Base-by-base conservation (phyloP, 1,139 yeast genomes). In the Spencermartinsiella ligniputridi region DNA sequence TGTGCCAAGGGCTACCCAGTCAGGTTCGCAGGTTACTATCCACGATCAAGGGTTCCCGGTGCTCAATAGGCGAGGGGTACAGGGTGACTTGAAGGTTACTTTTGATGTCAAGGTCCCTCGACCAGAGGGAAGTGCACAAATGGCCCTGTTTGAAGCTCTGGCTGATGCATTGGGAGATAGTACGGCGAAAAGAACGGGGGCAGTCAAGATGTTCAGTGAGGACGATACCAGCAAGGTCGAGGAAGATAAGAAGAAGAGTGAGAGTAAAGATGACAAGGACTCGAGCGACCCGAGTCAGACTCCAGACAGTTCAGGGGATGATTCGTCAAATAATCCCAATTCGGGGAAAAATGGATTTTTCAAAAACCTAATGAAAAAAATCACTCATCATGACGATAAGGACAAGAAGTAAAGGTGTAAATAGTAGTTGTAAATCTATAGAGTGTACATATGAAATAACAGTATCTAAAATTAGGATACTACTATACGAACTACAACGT, bases 21-120 rank as follows among this genome's bases (percentile, higher is more conserved):
- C 77, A 33, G 95, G 95, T 21, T 77, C 81, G 45, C 74, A 74
- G 21, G 76, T 90, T 47, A 82, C 86, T 12, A 79, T 92, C 47
- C 88, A 96, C 8, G 90, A 83, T 41, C 82, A 81, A 65, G 99
- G 99, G 46, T 85, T 89, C 52, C 97, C 97, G 39, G 75, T 75
- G 47, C 58, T 77, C 40, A 75, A 78, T 48, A 78, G 96, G 60
- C 51, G 55, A 40, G 65, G 65, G 6, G 41, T 47, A 39, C 36
- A 35, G 16, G 97, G 96, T 46, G 89, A 85, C 57, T 74, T 90
- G 75, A 83, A 79, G 56, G 89, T 92, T 25, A 72, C 78, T 9
- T 76, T 89, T 54, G 78, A 79, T 44, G 86, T 94, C 21, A 78
- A 79, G 61, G 79, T 90, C 1, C 71, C 80, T 53, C 76, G 80